Evolutionary conservation across 148 eudicot species (phyloP).

Genomic region (Diospyros lotus): DNA sequence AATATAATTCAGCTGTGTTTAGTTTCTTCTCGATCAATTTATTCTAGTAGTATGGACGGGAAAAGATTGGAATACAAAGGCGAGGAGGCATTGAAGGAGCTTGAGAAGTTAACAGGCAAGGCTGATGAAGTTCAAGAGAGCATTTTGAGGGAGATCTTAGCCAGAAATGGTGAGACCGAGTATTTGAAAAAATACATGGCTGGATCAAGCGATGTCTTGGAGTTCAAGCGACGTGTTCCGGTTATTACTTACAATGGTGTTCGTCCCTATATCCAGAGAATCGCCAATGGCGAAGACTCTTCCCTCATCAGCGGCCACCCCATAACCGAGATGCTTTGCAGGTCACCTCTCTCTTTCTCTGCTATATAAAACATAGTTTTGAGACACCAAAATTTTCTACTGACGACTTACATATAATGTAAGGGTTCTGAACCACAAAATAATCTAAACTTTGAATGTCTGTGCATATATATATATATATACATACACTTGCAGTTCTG

Average conservation of each 20-base stretch:
- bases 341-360: constrained; percentile 25
- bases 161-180: constrained; percentile 49
- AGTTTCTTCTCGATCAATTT: constrained; percentile 5
- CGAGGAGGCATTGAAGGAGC: constrained; percentile 52
- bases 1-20: too few species aligned
- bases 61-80: constrained; percentile 77
- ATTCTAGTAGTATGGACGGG: constrained; percentile 42
- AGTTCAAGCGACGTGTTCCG: constrained; percentile 55
- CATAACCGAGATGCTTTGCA: constrained; percentile 73
- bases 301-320: constrained; percentile 52
- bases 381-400: too few species aligned
- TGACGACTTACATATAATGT: too few species aligned
- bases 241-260: constrained; percentile 48
- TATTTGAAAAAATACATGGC: constrained; percentile 47
- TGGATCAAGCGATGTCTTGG: constrained; percentile 35
- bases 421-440: too few species aligned
- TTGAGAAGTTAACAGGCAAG: constrained; percentile 50
- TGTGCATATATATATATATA: too few species aligned
- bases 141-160: constrained; percentile 45
- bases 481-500: constrained; percentile 48
- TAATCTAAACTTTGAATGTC: too few species aligned
- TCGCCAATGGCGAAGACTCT: constrained; percentile 70
- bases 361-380: too few species aligned
- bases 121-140: constrained; percentile 59
- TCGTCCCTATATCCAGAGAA: constrained; percentile 58